Percentiles rank a stretch among this genome's conserved stretches.
These are phyloP conservation scores for Scedosporium apiospermum DNA, from an alignment of 2,329 filamentous ascomycete genomes.

Conservation along the genomic window DNA sequence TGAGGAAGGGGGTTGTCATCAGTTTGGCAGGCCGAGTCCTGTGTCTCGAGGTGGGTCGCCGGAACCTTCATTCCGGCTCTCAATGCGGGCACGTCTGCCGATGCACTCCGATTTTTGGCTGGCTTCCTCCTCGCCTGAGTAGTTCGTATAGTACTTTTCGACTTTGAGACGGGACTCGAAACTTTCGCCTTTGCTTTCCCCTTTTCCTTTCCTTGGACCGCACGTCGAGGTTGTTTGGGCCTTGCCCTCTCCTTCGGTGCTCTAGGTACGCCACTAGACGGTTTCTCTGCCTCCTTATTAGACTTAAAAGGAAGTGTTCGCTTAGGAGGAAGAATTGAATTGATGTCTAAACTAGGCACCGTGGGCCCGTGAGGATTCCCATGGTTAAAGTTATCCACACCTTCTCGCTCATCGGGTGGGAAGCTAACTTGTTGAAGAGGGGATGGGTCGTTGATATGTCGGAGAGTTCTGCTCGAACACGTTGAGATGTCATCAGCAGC, in stretches of 20 bases:
- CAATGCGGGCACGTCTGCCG: not conserved
- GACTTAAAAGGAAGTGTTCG: constrained; percentile 3
- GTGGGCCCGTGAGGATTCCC: not conserved
- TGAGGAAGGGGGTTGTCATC: not conserved
- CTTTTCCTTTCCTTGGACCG: not conserved
- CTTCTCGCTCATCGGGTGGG: not conserved
- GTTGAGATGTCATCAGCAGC: not conserved
- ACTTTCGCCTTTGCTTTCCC: not conserved
- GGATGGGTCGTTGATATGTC: not conserved
- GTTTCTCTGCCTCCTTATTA: not conserved
- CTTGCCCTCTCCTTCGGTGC: not conserved
- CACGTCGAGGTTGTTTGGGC: not conserved
- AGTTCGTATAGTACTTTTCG: not conserved
- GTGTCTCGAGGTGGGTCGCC: too few species aligned
- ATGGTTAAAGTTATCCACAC: not conserved
- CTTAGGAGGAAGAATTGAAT: not conserved
- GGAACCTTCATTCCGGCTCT: too few species aligned
- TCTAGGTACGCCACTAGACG: not conserved
- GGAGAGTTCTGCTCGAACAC: not conserved
- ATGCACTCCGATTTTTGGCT: not conserved
- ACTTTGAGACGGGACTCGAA: not conserved
- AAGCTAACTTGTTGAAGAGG: constrained; percentile 1
- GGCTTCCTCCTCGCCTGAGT: not conserved
- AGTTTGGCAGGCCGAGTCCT: not conserved
- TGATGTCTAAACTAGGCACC: too few species aligned